phyloP scores from a whole-genome alignment of 2,329 filamentous ascomycete genomes.

The Nectriaceae sp. region DNA sequence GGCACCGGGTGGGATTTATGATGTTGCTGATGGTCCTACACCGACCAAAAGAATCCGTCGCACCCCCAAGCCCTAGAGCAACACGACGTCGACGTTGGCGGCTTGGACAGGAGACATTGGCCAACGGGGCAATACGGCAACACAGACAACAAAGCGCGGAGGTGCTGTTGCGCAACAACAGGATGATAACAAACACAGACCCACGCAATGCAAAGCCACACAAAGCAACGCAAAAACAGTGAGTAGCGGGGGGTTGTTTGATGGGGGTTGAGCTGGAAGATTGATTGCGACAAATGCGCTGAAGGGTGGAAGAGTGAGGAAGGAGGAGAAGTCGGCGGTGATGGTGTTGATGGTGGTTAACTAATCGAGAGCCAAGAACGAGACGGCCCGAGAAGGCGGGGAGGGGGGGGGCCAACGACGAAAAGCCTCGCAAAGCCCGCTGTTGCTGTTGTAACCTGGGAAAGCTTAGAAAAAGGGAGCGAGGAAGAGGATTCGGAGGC shows the following conservation, averaged over 20 bases:
- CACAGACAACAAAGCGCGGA: conserved; percentile 3
- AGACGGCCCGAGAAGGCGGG: conserved; percentile 9
- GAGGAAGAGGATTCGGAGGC: conserved; percentile 15
- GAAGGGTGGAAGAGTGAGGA: not conserved
- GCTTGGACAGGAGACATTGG: conserved; percentile 24
- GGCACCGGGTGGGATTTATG: conserved; percentile 18
- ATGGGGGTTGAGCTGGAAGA: conserved; percentile 3
- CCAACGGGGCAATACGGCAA: conserved; percentile 5
- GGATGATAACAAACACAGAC: not conserved
- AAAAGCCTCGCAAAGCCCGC: no score
- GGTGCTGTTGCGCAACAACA: not conserved
- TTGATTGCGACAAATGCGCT: not conserved
- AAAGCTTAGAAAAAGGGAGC: conserved; percentile 6
- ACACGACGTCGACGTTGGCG: conserved; percentile 25
- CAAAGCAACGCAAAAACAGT: not conserved
- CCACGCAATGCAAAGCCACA: not conserved
- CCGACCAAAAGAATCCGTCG: conserved; percentile 10
- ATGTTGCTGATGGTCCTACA: conserved; percentile 11
- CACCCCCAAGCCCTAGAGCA: conserved; percentile 31
- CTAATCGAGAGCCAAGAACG: not conserved
- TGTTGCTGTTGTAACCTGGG: no score
- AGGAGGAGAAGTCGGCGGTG: conserved; percentile 1
- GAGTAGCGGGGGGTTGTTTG: conserved; percentile 1
- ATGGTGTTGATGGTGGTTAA: no score
- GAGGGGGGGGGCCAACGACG: not conserved